phyloP scores from a whole-genome alignment of 495 filamentous ascomycete genomes.

The Aspergillus bertholletiae region DNA sequence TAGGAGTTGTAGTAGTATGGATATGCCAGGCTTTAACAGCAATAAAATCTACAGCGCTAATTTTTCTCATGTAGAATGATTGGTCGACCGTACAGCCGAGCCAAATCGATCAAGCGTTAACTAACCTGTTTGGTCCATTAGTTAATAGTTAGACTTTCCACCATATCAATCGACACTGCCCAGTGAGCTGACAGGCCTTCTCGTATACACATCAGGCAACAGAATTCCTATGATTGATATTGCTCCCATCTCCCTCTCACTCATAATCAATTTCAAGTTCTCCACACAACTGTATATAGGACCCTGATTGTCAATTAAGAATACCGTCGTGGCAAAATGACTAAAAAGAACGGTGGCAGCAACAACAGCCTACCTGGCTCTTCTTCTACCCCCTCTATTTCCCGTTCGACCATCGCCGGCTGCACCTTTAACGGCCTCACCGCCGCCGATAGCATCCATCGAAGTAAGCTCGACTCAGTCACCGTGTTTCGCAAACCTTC shows the following conservation, averaged over 20 bases:
- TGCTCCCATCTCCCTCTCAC: too few relatives aligned
- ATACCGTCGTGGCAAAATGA: constrained; percentile 1
- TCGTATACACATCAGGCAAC: too few relatives aligned
- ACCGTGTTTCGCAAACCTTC: not conserved
- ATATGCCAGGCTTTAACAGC: too few relatives aligned
- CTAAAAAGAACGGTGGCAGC: constrained; percentile 1
- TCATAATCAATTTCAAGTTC: not conserved
- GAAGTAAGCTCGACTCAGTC: constrained; percentile 4
- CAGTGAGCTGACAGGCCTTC: too few relatives aligned
- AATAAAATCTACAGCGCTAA: too few relatives aligned
- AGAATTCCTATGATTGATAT: not conserved
- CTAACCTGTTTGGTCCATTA: too few relatives aligned
- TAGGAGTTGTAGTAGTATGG: too few relatives aligned
- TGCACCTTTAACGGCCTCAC: constrained; percentile 17
- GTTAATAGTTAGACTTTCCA: too few relatives aligned
- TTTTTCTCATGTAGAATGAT: not conserved
- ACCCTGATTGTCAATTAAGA: not conserved
- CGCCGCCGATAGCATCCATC: constrained; percentile 12
- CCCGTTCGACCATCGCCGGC: constrained; percentile 16
- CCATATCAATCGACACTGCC: too few relatives aligned
- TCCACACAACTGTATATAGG: not conserved
- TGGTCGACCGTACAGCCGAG: not conserved
- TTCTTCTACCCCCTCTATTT: constrained; percentile 14
- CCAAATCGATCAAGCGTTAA: too few relatives aligned
- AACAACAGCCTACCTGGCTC: constrained; percentile 7